phyloP scores from a whole-genome alignment of 805 yeast genomes.

The Cyberlindnera euphorbiae region DNA sequence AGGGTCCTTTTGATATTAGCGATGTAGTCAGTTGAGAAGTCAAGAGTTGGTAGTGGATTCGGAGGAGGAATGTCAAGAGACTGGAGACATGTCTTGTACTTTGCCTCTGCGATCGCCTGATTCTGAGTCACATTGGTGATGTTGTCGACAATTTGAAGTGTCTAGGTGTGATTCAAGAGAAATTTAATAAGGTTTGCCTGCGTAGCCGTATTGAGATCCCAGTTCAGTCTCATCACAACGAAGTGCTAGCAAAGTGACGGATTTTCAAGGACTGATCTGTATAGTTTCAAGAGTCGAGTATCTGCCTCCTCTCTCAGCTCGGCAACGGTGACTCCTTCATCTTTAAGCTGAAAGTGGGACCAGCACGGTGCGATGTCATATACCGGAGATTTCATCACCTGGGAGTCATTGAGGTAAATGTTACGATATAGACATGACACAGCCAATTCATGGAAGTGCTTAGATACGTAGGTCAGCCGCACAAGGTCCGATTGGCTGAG shows the following conservation, averaged over 20 bases:
- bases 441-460: conserved; percentile 28
- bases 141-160: conserved; percentile 34
- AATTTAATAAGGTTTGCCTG: conserved; percentile 29
- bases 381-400: conserved; percentile 32
- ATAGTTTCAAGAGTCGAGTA: conserved; percentile 24
- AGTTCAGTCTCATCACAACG: conserved; percentile 36
- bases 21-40: conserved; percentile 19
- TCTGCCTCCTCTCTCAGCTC: conserved; percentile 29
- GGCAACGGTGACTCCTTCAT: neutral
- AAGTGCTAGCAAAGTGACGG: conserved; percentile 23
- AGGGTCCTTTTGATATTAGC: conserved; percentile 28
- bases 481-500: conserved; percentile 34
- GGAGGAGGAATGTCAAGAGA: conserved; percentile 30
- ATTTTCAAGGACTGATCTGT: conserved; percentile 26
- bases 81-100: conserved; percentile 17
- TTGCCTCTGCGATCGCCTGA: conserved; percentile 29
- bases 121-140: conserved; percentile 33
- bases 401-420: conserved; percentile 37
- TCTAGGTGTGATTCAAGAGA: conserved; percentile 26
- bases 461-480: conserved; percentile 24
- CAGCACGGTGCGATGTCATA: conserved; percentile 35
- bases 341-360: conserved; percentile 28
- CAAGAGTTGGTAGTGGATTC: conserved; percentile 25
- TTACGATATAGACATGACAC: conserved; percentile 30
- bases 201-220: conserved; percentile 33